phyloP scores from a whole-genome alignment of 495 filamentous ascomycete genomes.

The Neurospora sp. region DNA sequence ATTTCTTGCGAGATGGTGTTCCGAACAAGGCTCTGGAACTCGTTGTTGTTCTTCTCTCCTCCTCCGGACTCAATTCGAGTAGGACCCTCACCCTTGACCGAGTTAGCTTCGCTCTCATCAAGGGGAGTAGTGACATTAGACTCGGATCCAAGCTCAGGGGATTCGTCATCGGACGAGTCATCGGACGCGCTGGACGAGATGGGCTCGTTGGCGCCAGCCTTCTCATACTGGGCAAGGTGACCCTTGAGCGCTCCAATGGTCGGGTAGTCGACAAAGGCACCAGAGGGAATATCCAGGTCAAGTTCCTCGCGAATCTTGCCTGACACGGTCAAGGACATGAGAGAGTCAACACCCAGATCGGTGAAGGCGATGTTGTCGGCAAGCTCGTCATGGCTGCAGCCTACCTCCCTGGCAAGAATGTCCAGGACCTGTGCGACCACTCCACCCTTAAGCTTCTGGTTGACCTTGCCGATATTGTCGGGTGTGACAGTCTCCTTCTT shows the following conservation, averaged over 20 bases:
- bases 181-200: slow-evolving; percentile 19
- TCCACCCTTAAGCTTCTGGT: slow-evolving; percentile 28
- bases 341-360: slow-evolving; percentile 52
- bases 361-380: slow-evolving; percentile 42
- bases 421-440: slow-evolving; percentile 42
- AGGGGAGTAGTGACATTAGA: slow-evolving; percentile 38
- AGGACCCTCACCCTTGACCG: slow-evolving; percentile 25
- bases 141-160: slow-evolving; percentile 33
- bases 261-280: slow-evolving; percentile 40
- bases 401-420: slow-evolving; percentile 58
- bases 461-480: slow-evolving; percentile 31
- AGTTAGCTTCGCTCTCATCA: slow-evolving; percentile 35
- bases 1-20: slow-evolving; percentile 59
- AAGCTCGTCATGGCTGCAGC: slow-evolving; percentile 52
- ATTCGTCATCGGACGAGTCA: slow-evolving; percentile 30
- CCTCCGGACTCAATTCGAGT: slow-evolving; percentile 9
- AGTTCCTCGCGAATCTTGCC: slow-evolving; percentile 48
- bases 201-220: slow-evolving; percentile 23
- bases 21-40: slow-evolving; percentile 44
- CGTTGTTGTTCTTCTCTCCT: slow-evolving; percentile 17
- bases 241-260: slow-evolving; percentile 53
- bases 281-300: slow-evolving; percentile 44
- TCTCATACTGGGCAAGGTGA: slow-evolving; percentile 42
- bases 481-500: slow-evolving; percentile 32
- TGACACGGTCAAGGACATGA: slow-evolving; percentile 46